Evolutionary conservation across 176 grass and related monocot genomes (phyloP), one percentile per base, ranked within the genome.

Genomic region (Lolium rigidum): DNA sequence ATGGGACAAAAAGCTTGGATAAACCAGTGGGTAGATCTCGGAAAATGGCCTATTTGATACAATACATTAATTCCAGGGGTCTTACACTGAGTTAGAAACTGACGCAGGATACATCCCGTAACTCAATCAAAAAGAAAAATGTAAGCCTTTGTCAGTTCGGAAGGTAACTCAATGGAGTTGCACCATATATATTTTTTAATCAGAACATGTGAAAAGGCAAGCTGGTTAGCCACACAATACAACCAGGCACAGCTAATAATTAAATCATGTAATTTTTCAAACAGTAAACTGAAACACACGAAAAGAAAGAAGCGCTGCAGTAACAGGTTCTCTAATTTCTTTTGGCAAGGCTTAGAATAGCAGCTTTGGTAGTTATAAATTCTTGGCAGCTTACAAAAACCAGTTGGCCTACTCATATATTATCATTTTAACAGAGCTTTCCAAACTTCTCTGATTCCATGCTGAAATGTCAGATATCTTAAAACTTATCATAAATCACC

Each of bases 281-380:
- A 80, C 5, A 60, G 47, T 60, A 73, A 80, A 68, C 46, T 46
- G 44, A 28, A 72, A 63, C 41, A 12, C 15, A 50, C 14, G 41
- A 62, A 8, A 21, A 74, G 22, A 64, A 55, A 43, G 38, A 10
- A 55, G 70, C n/a, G 35, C 16, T 21, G 11, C 2, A 52, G 25
- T 60, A 41, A 10, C 11, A 87, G 35, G 52, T 73, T 71, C 28
- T 58, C 4, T 28, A 83, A 59, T 83, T 73, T 83, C 31, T 73
- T 83, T 83, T 72, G 13, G 65, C 51, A 5, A 17, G n/a, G 7
- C 37, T 18, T 5, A 48, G 54, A 83, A 26, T 13, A 87, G 31
- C 13, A 48, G 11, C 4, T 68, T 51, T 2, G 50, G 8, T 22
- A 80, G 43, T 73, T 68, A 56, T 9, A 78, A 35, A 68, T 64